phyloP scores from a whole-genome alignment of 208 protist genomes.

The Vickermania ingenoplastis region DNA sequence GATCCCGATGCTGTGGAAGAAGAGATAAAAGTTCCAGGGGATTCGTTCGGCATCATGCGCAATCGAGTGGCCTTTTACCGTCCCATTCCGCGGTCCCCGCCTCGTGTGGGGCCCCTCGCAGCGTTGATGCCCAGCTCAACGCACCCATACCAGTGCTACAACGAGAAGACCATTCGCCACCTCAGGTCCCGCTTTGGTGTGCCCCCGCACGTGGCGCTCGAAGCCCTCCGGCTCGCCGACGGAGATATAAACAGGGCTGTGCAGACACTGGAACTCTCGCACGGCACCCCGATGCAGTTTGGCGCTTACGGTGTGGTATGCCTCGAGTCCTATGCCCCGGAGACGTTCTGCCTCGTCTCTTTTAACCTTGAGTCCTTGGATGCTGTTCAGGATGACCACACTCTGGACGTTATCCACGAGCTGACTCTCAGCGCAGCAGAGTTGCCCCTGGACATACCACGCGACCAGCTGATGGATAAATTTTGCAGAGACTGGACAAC shows the following conservation, averaged over 20 bases:
- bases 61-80: slow-evolving; percentile 74
- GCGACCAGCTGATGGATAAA: slow-evolving; percentile 30
- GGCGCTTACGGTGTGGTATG: slow-evolving; percentile 72
- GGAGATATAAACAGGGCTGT: slow-evolving; percentile 67
- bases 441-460: slow-evolving; percentile 62
- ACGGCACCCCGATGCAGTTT: slow-evolving; percentile 35
- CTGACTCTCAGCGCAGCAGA: slow-evolving; percentile 79
- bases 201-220: slow-evolving; percentile 26
- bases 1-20: slow-evolving; percentile 15
- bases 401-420: slow-evolving; percentile 81
- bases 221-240: slow-evolving; percentile 29
- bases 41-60: slow-evolving; percentile 84
- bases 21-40: slow-evolving; percentile 54
- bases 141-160: slow-evolving; percentile 49
- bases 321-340: slow-evolving; percentile 75
- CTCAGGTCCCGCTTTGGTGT: slow-evolving; percentile 62
- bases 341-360: slow-evolving; percentile 76
- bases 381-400: slow-evolving; percentile 51
- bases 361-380: slow-evolving; percentile 61
- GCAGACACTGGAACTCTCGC: slow-evolving; percentile 30
- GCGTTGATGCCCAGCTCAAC: slow-evolving; percentile 52
- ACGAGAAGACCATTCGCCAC: slow-evolving; percentile 33
- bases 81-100: slow-evolving; percentile 40
- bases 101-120: slow-evolving; percentile 27
- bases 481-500: slow-evolving; percentile 70